A percentile compares a stretch with the other conserved stretches of the same genome.
Evolutionary conservation across 192 early-diverging fungal species (phyloP).

Genomic region (Ambispora gerdemannii): DNA sequence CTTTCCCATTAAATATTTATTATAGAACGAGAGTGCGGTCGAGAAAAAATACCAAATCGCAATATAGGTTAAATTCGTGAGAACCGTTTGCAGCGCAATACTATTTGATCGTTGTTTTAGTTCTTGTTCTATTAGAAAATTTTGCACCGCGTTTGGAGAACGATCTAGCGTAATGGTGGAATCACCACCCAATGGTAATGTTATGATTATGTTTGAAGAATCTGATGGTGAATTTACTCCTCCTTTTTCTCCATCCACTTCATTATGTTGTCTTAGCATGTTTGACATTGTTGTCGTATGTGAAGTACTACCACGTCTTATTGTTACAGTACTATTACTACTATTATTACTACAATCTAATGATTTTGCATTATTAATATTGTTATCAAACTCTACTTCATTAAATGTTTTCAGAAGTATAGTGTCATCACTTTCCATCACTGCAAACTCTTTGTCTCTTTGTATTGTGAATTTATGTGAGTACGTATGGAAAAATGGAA

Average conservation of each 20-base stretch:
- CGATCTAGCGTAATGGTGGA: neutral
- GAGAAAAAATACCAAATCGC: slow-evolving; percentile 74
- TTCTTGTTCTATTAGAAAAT: slow-evolving; percentile 25
- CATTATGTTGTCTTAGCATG: neutral
- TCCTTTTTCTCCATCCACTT: neutral
- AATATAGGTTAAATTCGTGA: slow-evolving; percentile 49
- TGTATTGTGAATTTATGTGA: too few species aligned
- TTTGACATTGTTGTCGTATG: neutral
- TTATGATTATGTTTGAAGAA: neutral
- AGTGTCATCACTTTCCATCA: too few species aligned
- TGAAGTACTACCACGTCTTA: neutral
- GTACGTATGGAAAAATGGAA: too few species aligned
- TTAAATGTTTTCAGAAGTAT: too few species aligned
- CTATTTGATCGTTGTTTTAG: neutral
- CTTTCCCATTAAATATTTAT: slow-evolving; percentile 77
- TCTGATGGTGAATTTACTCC: too few species aligned
- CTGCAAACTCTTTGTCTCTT: too few species aligned
- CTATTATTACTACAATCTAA: too few species aligned
- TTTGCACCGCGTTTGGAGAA: slow-evolving; percentile 12
- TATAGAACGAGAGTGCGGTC: slow-evolving; percentile 73
- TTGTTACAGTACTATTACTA: too few species aligned
- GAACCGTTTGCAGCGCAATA: neutral
- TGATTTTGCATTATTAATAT: too few species aligned
- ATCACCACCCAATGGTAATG: neutral
- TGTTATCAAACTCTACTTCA: too few species aligned